Conservation (phyloP, 2,329 filamentous ascomycete species). For the Juglanconis juglandina region DNA sequence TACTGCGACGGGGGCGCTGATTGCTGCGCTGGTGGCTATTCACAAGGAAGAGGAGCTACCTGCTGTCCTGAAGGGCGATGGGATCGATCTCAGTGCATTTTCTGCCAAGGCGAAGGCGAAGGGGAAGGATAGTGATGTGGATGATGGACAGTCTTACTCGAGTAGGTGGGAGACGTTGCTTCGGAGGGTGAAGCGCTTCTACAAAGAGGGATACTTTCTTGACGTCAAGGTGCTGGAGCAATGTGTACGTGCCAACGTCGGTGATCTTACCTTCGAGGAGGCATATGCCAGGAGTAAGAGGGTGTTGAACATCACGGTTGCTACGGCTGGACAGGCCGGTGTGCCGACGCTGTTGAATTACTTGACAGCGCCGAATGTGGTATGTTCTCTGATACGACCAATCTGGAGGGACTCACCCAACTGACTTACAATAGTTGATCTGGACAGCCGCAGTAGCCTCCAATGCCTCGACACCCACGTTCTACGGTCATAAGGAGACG, state of each 20-base stretch:
- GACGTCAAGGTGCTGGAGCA: conserved; percentile 79
- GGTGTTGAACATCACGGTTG: conserved; percentile 87
- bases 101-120: conserved; percentile 34
- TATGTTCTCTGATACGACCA: conserved; percentile 42
- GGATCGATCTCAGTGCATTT: conserved; percentile 81
- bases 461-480: conserved; percentile 62
- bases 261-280: conserved; percentile 89
- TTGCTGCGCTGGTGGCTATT: conserved; percentile 82
- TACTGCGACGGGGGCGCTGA: conserved; percentile 83
- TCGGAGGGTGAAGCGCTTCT: conserved; percentile 66
- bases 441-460: conserved; percentile 77
- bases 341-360: conserved; percentile 87
- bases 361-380: conserved; percentile 87
- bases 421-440: conserved; percentile 54
- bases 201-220: conserved; percentile 75
- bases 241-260: conserved; percentile 79
- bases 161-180: conserved; percentile 57
- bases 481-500: conserved; percentile 62
- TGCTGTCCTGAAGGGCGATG: conserved; percentile 70
- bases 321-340: conserved; percentile 68
- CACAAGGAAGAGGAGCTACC: conserved; percentile 84
- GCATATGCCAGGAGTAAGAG: conserved; percentile 82
- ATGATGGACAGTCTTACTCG: conserved; percentile 34
- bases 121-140: conserved; percentile 20
- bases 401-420: background rate